Evolutionary conservation across 805 yeast genomes (phyloP).

Genomic region (Myxozyma kluyveri): DNA sequence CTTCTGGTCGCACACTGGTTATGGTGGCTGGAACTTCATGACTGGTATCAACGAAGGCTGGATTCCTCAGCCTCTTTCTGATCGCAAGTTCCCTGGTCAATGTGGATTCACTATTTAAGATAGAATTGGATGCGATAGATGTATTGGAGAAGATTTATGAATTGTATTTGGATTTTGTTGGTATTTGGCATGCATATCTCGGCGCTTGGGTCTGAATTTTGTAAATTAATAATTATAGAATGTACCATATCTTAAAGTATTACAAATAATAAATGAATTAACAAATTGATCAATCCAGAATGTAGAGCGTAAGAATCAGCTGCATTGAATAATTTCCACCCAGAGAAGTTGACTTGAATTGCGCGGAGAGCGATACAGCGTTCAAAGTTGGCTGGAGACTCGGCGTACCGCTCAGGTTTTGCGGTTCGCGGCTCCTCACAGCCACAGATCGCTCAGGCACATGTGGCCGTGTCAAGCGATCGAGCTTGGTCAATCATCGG

Average conservation of each 20-base stretch:
- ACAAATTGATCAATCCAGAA: not conserved
- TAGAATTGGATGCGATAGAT: not conserved
- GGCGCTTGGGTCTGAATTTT: not conserved
- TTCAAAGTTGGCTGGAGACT: no score
- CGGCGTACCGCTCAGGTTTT: no score
- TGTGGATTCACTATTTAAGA: constrained; percentile 43
- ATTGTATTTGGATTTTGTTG: not conserved
- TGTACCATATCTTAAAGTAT: not conserved
- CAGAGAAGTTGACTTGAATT: no score
- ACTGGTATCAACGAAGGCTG: constrained; percentile 55
- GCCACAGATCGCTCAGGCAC: no score
- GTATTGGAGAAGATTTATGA: not conserved
- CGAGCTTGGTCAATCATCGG: no score
- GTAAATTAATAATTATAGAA: not conserved
- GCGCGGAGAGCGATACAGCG: no score
- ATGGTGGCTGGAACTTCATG: constrained; percentile 81
- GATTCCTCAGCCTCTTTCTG: constrained; percentile 77
- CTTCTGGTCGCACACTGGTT: constrained; percentile 88
- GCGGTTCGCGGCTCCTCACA: no score
- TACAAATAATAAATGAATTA: not conserved
- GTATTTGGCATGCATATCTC: no score
- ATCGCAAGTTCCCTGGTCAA: constrained; percentile 67
- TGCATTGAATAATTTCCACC: no score
- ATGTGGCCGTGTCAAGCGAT: no score
- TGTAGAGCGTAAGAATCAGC: no score